phyloP scores from a whole-genome alignment of 1,284 basidiomycete genomes.

The Leccinum idahoense region DNA sequence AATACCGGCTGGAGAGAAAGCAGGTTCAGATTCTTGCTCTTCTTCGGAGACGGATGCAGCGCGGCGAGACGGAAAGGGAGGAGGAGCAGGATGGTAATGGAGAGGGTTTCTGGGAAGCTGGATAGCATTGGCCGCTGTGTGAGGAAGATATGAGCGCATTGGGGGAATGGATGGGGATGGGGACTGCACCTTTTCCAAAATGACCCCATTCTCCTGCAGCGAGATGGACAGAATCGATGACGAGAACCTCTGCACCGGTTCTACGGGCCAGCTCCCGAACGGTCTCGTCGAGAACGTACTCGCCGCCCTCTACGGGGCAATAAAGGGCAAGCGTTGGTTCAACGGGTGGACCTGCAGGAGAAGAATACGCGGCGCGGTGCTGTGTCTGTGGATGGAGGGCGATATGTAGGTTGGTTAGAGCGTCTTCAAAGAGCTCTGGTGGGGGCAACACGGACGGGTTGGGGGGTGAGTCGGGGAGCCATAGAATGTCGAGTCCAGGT shows the following conservation, averaged over 20 bases:
- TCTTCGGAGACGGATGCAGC: constrained; percentile 46
- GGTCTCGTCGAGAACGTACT: constrained; percentile 72
- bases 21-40: constrained; percentile 32
- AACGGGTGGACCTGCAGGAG: constrained; percentile 43
- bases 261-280: constrained; percentile 70
- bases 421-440: constrained; percentile 62
- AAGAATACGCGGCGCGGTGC: constrained; percentile 59
- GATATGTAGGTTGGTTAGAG: constrained; percentile 66
- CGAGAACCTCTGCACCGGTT: constrained; percentile 72
- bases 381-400: constrained; percentile 76
- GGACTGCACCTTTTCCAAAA: constrained; percentile 59
- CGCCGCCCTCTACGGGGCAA: constrained; percentile 82
- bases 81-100: constrained; percentile 48
- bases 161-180: constrained; percentile 9
- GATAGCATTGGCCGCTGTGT: constrained; percentile 56
- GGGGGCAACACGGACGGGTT: constrained; percentile 38
- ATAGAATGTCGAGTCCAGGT: constrained; percentile 54
- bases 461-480: constrained; percentile 40
- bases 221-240: constrained; percentile 75
- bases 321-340: constrained; percentile 79
- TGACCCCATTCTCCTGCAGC: constrained; percentile 77
- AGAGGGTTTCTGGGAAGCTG: constrained; percentile 68
- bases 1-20: constrained; percentile 24
- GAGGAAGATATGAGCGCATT: constrained; percentile 9
- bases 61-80: constrained; percentile 20